Evolutionary conservation across 345 rosid genomes (phyloP).

Genomic region (Citrus sinensis): DVS_A1.0 CM039163.1:27309501-27310000

Average conservation of each 20-base stretch:
- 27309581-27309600: neutral
- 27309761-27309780: neutral
- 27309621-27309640: too few species aligned
- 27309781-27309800: neutral
- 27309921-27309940: neutral
- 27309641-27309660: too few species aligned
- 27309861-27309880: neutral
- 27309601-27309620: neutral
- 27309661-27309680: neutral
- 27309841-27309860: neutral
- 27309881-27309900: neutral
- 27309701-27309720: neutral
- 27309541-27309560: neutral
- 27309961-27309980: neutral
- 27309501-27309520: neutral
- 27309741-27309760: neutral
- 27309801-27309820: neutral
- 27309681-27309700: neutral
- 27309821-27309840: too few species aligned
- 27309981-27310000: neutral
- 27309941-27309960: neutral
- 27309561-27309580: neutral
- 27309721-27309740: neutral
- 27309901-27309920: neutral
- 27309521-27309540: neutral